Base-by-base conservation (phyloP, 257 asterid genomes). In the Mentha longifolia region DNA sequence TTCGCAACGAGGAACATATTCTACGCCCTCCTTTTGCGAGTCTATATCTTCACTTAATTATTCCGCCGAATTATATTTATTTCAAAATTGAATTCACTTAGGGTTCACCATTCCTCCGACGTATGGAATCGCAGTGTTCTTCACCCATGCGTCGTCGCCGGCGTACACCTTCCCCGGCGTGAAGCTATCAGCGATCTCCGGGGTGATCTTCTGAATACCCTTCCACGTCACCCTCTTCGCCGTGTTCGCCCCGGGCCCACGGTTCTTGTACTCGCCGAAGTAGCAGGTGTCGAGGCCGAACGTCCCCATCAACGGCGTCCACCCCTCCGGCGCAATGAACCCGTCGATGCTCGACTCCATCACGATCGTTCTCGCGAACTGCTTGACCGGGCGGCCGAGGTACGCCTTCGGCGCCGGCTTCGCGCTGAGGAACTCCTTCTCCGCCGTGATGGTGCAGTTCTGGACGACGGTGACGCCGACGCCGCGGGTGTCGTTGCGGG, bases 331-430 rank as follows among this genome's bases (percentile, higher is more conserved):
- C 0, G 70, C 77, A 31, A 92, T 85, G 75, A 81, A 74, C 2
- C 76, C 78, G 1, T 75, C 92, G 43, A 92, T 87, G 72, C 9
- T 42, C 9, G 95, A 70, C 22, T 87, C 83, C 96, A 89, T 86
- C 67, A 92, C 71, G 12, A 92, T 47, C 0, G 98, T 85, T 74
- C 92, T 81, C 0, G 98, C 88, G 52, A 3, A 89, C 52, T 79
- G 84, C 83, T 92, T 92, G 95, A 92, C 82, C 3, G 98, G 98
- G 0, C 98, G 90, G 13, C 98, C 98, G 0, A 92, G 89, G 75
- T 62, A 90, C 0, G 88, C 88, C 19, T 39, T 50, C 31, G 79
- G 0, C 3, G 78, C 6, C 0, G 91, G 88, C 2, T 60, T 61
- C 0, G 54, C 56, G 0, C 56, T 37, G 0, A 68, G n/a, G 71